Evolutionary conservation across 495 filamentous ascomycete genomes (phyloP).

Genomic region (Mycothermus thermophilus): DNA sequence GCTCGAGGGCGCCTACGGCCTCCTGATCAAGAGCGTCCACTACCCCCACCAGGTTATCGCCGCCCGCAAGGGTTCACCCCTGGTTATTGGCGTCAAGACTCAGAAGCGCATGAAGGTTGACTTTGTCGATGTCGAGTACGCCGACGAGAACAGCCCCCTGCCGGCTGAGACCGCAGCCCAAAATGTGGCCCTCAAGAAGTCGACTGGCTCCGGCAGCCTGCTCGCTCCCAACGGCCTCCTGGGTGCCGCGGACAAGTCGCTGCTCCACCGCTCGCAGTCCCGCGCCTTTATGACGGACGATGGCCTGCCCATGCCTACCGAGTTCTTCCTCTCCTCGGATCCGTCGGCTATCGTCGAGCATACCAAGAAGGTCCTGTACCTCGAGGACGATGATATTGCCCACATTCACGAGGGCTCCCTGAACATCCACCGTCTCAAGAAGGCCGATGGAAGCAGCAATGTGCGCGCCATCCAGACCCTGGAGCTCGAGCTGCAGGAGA

Average conservation of each 20-base stretch:
- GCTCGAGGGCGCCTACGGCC: slow-evolving; percentile 91
- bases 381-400: slow-evolving; percentile 98
- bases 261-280: slow-evolving; percentile 94
- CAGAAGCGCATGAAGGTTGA: slow-evolving; percentile 99
- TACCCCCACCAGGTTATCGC: slow-evolving; percentile 97
- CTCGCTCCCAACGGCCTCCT: slow-evolving; percentile 55
- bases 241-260: slow-evolving; percentile 87
- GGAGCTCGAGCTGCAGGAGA: slow-evolving; percentile 96
- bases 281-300: slow-evolving; percentile 98
- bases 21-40: slow-evolving; percentile 94
- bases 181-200: slow-evolving; percentile 89
- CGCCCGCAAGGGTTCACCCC: slow-evolving; percentile 90
- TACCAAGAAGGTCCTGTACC: slow-evolving; percentile 98
- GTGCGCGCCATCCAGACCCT: slow-evolving; percentile 95
- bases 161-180: slow-evolving; percentile 91
- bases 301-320: slow-evolving; percentile 90
- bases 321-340: slow-evolving; percentile 97
- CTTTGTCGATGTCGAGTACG: slow-evolving; percentile 96
- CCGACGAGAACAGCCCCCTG: slow-evolving; percentile 65
- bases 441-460: slow-evolving; percentile 91
- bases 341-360: slow-evolving; percentile 97
- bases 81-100: slow-evolving; percentile 91
- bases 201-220: slow-evolving; percentile 32
- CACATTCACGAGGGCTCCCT: slow-evolving; percentile 97
- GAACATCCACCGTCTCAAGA: slow-evolving; percentile 95